Conservation (phyloP, 2,329 filamentous ascomycete genomes). For the Sporothrix protearum region DNA sequence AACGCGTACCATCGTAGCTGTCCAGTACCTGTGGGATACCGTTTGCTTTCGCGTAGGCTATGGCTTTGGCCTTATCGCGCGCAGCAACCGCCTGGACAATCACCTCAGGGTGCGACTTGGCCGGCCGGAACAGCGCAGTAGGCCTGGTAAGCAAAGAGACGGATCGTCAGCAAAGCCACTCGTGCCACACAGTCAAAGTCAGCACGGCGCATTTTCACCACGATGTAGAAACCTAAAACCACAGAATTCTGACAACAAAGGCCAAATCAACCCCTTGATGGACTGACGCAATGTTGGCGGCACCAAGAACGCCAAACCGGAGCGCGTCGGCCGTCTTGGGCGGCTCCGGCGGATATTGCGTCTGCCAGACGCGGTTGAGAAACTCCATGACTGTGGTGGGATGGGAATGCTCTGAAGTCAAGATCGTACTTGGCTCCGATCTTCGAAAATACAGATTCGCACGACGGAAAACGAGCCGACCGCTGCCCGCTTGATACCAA, state of each 20-base stretch:
- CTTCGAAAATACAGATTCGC: no score
- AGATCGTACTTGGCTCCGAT: not conserved
- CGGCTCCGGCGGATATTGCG: conserved; percentile 18
- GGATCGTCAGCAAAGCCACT: not conserved
- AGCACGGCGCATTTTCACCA: not conserved
- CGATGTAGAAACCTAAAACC: no score
- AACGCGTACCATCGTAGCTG: conserved; percentile 48
- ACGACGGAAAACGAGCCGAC: not conserved
- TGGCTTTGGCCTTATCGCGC: conserved; percentile 45
- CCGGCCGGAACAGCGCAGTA: conserved; percentile 47
- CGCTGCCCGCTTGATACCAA: not conserved
- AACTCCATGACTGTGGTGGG: not conserved
- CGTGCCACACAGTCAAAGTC: not conserved
- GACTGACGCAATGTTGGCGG: conserved; percentile 41
- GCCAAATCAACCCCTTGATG: not conserved
- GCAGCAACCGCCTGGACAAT: conserved; percentile 52
- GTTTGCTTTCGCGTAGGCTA: conserved; percentile 49
- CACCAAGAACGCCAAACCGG: conserved; percentile 43
- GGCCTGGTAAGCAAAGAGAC: not conserved
- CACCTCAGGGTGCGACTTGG: conserved; percentile 52
- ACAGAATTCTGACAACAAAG: no score
- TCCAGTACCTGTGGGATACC: conserved; percentile 48
- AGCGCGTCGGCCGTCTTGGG: conserved; percentile 32
- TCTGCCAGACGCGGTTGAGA: conserved; percentile 23
- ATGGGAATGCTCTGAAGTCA: not conserved